These are phyloP conservation scores for Tremella yokohamensis DNA, from an alignment of 768 basidiomycete genomes.

Conservation along the genomic window DNA sequence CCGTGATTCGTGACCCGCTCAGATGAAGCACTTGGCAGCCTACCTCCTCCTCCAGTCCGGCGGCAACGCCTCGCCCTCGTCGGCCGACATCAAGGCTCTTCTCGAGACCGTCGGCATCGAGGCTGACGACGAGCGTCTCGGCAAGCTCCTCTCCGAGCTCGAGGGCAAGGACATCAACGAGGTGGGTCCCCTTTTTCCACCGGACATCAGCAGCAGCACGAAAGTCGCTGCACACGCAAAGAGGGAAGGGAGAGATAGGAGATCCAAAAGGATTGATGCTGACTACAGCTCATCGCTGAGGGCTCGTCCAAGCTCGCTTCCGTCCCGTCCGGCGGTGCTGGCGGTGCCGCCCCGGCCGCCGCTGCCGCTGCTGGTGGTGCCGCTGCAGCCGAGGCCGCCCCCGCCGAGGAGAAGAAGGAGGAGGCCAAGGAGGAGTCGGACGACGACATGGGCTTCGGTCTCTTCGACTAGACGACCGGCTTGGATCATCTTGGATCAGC, in stretches of 20 bases:
- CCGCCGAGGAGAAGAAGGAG: conserved; percentile 66
- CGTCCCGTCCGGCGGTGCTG: conserved; percentile 87
- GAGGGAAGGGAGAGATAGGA: neutral
- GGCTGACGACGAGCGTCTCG: conserved; percentile 73
- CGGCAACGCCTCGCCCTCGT: conserved; percentile 82
- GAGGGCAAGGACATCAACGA: conserved; percentile 81
- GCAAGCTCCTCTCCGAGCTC: conserved; percentile 82
- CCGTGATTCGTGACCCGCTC: conserved; percentile 1
- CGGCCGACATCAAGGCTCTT: conserved; percentile 81
- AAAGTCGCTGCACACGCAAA: neutral
- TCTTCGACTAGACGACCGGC: conserved; percentile 72
- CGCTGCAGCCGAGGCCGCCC: conserved; percentile 59
- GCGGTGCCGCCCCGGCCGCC: conserved; percentile 53
- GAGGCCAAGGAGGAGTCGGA: conserved; percentile 87
- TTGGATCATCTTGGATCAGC: neutral
- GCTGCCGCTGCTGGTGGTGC: conserved; percentile 59
- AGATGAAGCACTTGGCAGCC: conserved; percentile 67
- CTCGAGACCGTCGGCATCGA: conserved; percentile 83
- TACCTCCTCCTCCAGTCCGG: conserved; percentile 95
- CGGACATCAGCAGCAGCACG: neutral
- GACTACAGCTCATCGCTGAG: conserved; percentile 74
- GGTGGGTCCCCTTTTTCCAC: conserved; percentile 54
- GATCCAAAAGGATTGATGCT: neutral
- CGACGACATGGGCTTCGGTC: conserved; percentile 97
- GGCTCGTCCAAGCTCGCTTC: conserved; percentile 92